These are phyloP conservation scores for Arachis stenosperma DNA, from an alignment of 306 rosid species.

Conservation along the genomic window DNA sequence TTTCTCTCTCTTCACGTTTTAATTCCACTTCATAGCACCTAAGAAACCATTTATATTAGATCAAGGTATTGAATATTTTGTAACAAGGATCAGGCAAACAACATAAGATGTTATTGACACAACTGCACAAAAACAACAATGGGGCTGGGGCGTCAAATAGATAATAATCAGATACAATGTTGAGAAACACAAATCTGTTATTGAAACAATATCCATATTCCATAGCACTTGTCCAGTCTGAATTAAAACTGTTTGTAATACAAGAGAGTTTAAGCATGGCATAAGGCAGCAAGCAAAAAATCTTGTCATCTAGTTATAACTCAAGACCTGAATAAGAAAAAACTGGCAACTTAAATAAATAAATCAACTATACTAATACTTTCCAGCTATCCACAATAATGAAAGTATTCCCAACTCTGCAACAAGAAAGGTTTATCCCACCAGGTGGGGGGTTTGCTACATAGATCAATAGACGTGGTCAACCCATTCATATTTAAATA, in stretches of 20 bases:
- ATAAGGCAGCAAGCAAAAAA: neutral
- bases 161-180: neutral
- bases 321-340: neutral
- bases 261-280: neutral
- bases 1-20: conserved; percentile 90
- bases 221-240: conserved; percentile 21
- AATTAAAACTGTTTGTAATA: neutral
- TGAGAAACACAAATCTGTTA: neutral
- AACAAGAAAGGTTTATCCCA: neutral
- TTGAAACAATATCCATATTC: conserved; percentile 15
- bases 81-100: neutral
- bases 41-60: conserved; percentile 25
- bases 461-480: no score
- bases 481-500: no score
- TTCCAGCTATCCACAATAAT: neutral
- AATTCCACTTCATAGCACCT: conserved; percentile 89
- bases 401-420: neutral
- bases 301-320: neutral
- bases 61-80: conserved; percentile 8
- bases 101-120: conserved; percentile 8
- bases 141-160: conserved; percentile 13
- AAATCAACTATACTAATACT: neutral
- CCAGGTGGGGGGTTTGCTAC: no score
- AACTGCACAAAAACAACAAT: neutral
- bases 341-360: neutral